Evolutionary conservation across 805 yeast genomes (phyloP).

Genomic region (Candida xyloterini): DNA sequence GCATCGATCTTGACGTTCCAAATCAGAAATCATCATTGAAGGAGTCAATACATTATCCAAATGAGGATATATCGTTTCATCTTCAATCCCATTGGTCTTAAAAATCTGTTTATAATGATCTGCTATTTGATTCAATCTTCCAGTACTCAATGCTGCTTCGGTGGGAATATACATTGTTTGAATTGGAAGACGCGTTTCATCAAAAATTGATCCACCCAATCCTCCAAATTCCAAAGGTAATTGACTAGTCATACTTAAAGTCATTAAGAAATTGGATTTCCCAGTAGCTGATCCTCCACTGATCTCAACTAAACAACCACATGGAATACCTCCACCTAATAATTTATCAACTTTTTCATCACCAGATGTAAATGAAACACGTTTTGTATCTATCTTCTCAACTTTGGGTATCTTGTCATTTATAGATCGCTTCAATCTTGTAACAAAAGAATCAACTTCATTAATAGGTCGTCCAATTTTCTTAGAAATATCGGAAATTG

Average conservation of each 20-base stretch:
- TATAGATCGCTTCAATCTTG: conserved; percentile 14
- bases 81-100: conserved; percentile 35
- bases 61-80: conserved; percentile 32
- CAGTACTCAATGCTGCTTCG: conserved; percentile 69
- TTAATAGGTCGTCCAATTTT: conserved; percentile 32
- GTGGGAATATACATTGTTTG: conserved; percentile 75
- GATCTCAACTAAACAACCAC: conserved; percentile 64
- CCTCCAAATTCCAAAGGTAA: conserved; percentile 48
- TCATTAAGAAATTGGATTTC: conserved; percentile 76
- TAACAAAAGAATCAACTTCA: conserved; percentile 28
- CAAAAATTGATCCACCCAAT: conserved; percentile 32
- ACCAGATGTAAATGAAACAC: conserved; percentile 47
- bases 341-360: conserved; percentile 46
- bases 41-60: conserved; percentile 31
- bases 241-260: conserved; percentile 59
- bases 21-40: conserved; percentile 38
- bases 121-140: conserved; percentile 51
- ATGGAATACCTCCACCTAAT: conserved; percentile 50
- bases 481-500: conserved; percentile 34
- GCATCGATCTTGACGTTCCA: conserved; percentile 73
- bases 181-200: conserved; percentile 2
- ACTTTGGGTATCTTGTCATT: conserved; percentile 1
- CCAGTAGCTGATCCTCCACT: conserved; percentile 86
- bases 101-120: conserved; percentile 29
- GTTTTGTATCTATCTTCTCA: conserved; percentile 1